Base-by-base conservation (phyloP, 2,329 filamentous ascomycete species). In the Fusarium sambucinum region DNA sequence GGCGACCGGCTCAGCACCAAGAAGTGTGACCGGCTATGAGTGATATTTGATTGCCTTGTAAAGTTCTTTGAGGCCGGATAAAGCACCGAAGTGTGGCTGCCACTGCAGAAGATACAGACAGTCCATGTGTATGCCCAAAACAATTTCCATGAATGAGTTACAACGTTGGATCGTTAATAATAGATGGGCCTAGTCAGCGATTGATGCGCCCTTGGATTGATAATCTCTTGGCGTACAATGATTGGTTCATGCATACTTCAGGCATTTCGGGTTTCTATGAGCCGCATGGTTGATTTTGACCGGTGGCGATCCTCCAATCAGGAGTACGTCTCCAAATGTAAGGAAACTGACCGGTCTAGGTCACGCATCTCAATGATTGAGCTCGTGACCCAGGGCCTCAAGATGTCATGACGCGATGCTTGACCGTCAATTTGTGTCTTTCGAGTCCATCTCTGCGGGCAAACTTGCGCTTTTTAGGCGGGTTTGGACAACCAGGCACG, bases 401-500 rank as follows among this genome's bases (percentile, higher is more conserved):
- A 50, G 58, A 61, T 61, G 72, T 71, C 55, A 72, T 68, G 46
- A 73, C 61, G 55, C 74, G 76, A 69, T 81, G 79, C 70, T 80
- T 81, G 53, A 81, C 79, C 17, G 78, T 80, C 33, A 75, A 66
- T 58, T 78, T 80, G 66, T 82, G 80, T 50, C 80, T 77, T 54
- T 81, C 77, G n/a, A 82, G 68, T 19, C 80, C 80, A 61, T 82
- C 80, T 58, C 79, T 76, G 51, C 80, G 78, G 13, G 80, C 80
- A 58, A 82, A 82, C 19, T 75, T 77, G 54, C 80, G 78, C 59
- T 81, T 81, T 57, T 80, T 80, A 13, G 77, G 77, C 11, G 78
- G 78, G 40, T 82, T 82, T 14, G 80, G 80, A 38, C 80, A 82
- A 11, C 80, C 77, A 41, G 76, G 74, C 23, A 78, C 55, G 40